These are phyloP conservation scores for Colletotrichum sp. DNA, from an alignment of 2,329 filamentous ascomycete genomes.

Conservation along the genomic window DNA sequence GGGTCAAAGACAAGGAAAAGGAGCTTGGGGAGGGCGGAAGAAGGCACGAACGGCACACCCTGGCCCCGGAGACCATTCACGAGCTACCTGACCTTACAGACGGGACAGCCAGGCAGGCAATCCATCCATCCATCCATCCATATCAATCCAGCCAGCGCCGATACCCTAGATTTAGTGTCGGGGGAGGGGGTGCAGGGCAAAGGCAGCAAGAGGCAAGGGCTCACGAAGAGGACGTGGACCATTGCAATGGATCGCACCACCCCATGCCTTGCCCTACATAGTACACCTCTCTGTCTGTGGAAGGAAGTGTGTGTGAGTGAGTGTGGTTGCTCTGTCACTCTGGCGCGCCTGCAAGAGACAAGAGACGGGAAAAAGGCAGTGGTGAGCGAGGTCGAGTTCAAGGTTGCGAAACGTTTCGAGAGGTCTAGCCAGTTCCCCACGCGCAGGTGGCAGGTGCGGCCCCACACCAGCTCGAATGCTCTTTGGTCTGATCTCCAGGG, in stretches of 20 bases:
- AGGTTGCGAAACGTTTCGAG: slow-evolving; percentile 17
- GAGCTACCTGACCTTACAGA: not conserved
- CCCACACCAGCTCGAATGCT: slow-evolving; percentile 32
- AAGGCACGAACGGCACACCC: not conserved
- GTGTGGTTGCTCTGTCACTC: too few relatives aligned
- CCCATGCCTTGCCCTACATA: too few relatives aligned
- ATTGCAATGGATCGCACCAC: too few relatives aligned
- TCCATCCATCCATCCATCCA: too few relatives aligned
- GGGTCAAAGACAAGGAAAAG: not conserved
- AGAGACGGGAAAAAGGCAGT: not conserved
- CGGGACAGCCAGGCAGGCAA: too few relatives aligned
- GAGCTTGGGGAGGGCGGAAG: not conserved
- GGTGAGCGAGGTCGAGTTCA: slow-evolving; percentile 7
- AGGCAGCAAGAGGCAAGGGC: not conserved
- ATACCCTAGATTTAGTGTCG: not conserved
- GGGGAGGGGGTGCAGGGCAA: not conserved
- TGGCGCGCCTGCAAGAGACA: not conserved
- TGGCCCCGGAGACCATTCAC: not conserved
- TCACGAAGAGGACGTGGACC: not conserved
- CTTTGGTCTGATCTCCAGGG: slow-evolving; percentile 39
- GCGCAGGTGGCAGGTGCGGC: slow-evolving; percentile 20
- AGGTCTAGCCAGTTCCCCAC: slow-evolving; percentile 21
- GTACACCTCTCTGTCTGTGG: too few relatives aligned
- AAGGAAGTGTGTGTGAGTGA: too few relatives aligned
- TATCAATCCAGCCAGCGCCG: not conserved